Conservation (phyloP, 2,329 filamentous ascomycete species). For the Colletotrichum lindemuthianum region DNA sequence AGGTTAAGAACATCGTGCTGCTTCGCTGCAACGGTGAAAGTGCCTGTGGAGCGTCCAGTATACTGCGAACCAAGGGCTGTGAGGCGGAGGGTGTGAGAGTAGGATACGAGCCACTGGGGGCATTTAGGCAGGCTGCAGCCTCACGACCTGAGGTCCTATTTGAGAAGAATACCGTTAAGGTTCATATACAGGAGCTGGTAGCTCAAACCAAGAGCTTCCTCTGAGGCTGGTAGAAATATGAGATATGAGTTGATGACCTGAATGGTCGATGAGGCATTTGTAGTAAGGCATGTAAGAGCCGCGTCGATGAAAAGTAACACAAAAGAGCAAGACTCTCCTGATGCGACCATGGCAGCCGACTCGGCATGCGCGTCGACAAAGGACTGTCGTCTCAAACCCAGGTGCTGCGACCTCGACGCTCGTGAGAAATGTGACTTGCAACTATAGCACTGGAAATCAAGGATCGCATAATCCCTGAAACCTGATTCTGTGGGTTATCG, state of each 20-base stretch:
- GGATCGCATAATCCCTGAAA: neutral
- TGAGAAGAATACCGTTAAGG: neutral
- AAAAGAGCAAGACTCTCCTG: too few species aligned
- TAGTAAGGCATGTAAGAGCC: too few species aligned
- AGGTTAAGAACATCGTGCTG: conserved; percentile 52
- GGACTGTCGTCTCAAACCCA: too few species aligned
- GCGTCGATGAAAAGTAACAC: too few species aligned
- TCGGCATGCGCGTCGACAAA: too few species aligned
- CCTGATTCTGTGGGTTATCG: conserved; percentile 13
- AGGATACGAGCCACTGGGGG: conserved; percentile 45
- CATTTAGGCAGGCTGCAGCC: neutral
- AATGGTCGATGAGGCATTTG: too few species aligned
- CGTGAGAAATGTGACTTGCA: too few species aligned
- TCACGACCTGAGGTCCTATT: neutral
- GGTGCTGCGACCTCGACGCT: too few species aligned
- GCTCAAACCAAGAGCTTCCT: neutral
- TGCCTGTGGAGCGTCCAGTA: conserved; percentile 62
- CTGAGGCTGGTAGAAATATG: neutral
- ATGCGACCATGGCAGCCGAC: too few species aligned
- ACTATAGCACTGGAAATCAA: too few species aligned
- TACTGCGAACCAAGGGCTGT: conserved; percentile 60
- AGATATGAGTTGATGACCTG: too few species aligned
- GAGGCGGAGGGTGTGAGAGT: conserved; percentile 58
- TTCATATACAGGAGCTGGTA: neutral
- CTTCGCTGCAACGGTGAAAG: conserved; percentile 66